Percentiles rank a stretch among this genome's conserved stretches.
Evolutionary conservation across 192 early-diverging fungal species (phyloP).

Genomic region (Linnemannia hyalina): DNA sequence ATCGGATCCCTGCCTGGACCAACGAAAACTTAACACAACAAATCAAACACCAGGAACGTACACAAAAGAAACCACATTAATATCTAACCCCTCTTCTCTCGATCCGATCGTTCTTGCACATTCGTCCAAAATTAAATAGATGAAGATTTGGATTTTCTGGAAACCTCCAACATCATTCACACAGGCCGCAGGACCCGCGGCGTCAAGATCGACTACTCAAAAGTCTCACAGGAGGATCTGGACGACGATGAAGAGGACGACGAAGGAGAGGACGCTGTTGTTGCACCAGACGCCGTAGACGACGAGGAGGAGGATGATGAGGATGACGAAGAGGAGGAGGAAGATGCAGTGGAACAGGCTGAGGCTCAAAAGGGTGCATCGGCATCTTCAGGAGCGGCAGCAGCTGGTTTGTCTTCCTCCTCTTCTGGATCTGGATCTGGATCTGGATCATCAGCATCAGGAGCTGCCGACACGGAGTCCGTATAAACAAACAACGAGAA

Average conservation of each 20-base stretch:
- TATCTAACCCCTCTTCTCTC: background rate
- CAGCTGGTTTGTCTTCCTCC: background rate
- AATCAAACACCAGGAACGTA: too few relatives aligned
- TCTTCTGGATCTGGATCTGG: background rate
- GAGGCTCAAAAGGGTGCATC: background rate
- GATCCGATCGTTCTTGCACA: background rate
- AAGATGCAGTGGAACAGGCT: conserved; percentile 24
- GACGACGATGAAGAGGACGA: conserved; percentile 61
- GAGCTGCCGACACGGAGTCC: background rate
- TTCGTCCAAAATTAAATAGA: conserved; percentile 44
- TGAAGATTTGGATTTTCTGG: conserved; percentile 72
- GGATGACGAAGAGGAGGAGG: conserved; percentile 42
- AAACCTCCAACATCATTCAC: conserved; percentile 73
- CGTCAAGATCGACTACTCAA: conserved; percentile 78
- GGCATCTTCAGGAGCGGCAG: background rate
- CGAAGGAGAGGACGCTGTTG: conserved; percentile 29
- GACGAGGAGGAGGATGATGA: conserved; percentile 48
- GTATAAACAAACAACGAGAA: background rate
- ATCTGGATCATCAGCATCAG: background rate
- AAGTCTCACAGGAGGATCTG: conserved; percentile 74
- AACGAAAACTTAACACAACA: too few relatives aligned
- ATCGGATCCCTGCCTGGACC: too few relatives aligned
- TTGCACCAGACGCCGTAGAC: conserved; percentile 26
- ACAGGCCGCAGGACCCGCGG: conserved; percentile 77
- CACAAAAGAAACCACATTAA: background rate